phyloP scores from a whole-genome alignment of 768 basidiomycete genomes.

The Hirschioporus abietinus region DNA sequence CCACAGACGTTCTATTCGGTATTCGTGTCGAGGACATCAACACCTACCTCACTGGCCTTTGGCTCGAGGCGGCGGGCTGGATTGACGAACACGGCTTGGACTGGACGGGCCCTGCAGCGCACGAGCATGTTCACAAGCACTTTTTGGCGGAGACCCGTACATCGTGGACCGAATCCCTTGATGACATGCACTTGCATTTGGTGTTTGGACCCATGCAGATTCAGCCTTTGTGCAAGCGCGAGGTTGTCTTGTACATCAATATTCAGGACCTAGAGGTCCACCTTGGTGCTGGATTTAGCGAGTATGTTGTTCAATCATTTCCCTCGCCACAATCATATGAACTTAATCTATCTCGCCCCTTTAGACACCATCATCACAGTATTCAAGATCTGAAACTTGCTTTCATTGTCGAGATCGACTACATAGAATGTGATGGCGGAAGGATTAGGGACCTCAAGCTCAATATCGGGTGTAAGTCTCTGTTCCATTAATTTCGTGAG shows the following conservation, averaged over 20 bases:
- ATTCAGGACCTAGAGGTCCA: slow-evolving; percentile 6
- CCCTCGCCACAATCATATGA: background rate
- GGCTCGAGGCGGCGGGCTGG: slow-evolving; percentile 6
- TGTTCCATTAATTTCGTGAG: background rate
- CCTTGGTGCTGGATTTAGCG: background rate
- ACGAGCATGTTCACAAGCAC: slow-evolving; percentile 8
- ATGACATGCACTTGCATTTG: slow-evolving; percentile 16
- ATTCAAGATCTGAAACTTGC: slow-evolving; percentile 19
- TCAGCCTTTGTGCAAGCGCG: slow-evolving; percentile 19
- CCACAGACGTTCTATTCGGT: slow-evolving; percentile 7
- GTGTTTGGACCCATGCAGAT: slow-evolving; percentile 20
- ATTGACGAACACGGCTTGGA: slow-evolving; percentile 6
- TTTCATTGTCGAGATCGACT: slow-evolving; percentile 20
- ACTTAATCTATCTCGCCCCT: background rate
- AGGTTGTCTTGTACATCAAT: slow-evolving; percentile 21
- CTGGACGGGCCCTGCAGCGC: slow-evolving; percentile 5
- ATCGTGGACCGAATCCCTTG: slow-evolving; percentile 10
- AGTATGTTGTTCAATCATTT: background rate
- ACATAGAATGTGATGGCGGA: slow-evolving; percentile 17
- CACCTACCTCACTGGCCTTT: slow-evolving; percentile 4
- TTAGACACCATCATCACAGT: slow-evolving; percentile 1
- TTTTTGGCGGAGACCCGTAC: slow-evolving; percentile 18
- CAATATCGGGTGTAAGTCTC: slow-evolving; percentile 20
- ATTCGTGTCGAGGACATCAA: slow-evolving; percentile 11
- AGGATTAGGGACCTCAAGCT: slow-evolving; percentile 18